These are phyloP conservation scores for Aspergillus alliaceus DNA, from an alignment of 2,329 filamentous ascomycete species.

Conservation along the genomic window DNA sequence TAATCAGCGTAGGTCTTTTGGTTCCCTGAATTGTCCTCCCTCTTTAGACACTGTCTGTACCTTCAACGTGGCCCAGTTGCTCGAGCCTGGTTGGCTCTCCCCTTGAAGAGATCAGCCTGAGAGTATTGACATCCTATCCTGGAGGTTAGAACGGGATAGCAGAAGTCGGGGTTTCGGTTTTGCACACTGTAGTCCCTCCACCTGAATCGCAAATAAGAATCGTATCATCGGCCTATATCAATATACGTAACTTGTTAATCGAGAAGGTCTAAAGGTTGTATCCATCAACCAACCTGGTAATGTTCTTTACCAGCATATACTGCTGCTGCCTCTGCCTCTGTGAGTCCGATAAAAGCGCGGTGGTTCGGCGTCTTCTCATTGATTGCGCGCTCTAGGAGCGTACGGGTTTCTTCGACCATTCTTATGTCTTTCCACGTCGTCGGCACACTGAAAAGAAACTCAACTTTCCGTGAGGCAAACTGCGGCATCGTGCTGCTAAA, in stretches of 20 bases:
- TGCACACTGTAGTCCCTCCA: conserved; percentile 45
- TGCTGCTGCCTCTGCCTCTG: conserved; percentile 56
- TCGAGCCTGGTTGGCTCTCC: conserved; percentile 26
- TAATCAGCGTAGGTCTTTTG: too few species aligned
- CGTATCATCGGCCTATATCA: conserved; percentile 39
- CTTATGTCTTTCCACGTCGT: conserved; percentile 43
- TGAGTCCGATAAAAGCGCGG: conserved; percentile 47
- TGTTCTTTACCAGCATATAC: conserved; percentile 46
- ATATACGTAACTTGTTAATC: neutral
- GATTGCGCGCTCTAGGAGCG: conserved; percentile 30
- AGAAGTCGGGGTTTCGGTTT: neutral
- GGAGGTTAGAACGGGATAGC: neutral
- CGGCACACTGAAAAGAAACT: conserved; percentile 45
- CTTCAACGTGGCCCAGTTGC: conserved; percentile 26
- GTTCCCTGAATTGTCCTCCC: too few species aligned
- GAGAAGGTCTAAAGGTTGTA: neutral
- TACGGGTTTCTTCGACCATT: conserved; percentile 37
- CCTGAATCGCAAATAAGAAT: conserved; percentile 54
- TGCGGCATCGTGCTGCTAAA: conserved; percentile 26
- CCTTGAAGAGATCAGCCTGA: conserved; percentile 25
- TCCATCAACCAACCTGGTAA: conserved; percentile 13
- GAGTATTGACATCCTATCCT: conserved; percentile 30
- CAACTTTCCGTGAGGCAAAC: conserved; percentile 30
- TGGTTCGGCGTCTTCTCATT: conserved; percentile 35
- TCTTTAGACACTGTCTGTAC: conserved; percentile 6